Evolutionary conservation across 441 rosid genomes (phyloP), one percentile per base, ranked within the genome.

Genomic region (Croton setiger): DNA sequence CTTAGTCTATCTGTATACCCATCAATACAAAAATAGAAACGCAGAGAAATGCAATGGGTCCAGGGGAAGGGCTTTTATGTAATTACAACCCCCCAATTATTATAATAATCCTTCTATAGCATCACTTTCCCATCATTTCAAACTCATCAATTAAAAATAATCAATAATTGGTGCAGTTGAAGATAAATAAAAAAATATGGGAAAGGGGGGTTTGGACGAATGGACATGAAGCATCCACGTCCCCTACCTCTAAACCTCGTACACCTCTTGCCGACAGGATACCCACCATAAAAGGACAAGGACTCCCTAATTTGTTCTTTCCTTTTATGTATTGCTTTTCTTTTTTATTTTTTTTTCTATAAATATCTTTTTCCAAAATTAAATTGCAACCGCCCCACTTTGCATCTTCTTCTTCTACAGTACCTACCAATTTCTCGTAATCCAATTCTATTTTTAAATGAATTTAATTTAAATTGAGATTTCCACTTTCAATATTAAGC

Each of bases 171-270:
- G 72, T 39, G 54, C 51, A 2, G 58, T 53, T 45, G 68, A 47
- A 47, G 17, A 0, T 7, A 27, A 10, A 51, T 37, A 27, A 52
- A 68, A 69, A 36, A 37, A 64, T 33, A 55, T 4, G 37, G 14
- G 1, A 11, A 35, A 57, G 20, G 44, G 48, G 44, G 44, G 67
- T 72, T 77, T 74, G 71, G 15, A 62, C 20, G 76, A 71, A 75
- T 80, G 96, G 94, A 77, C 65, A 64, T 51, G 56, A 79, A 73
- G 77, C 78, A 73, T 67, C 92, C 94, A 88, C 97, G 89, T 83
- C 79, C 82, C 83, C 78, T 48, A 64, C 51, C 78, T 63, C 51
- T 70, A 72, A 84, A 88, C 97, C 94, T 88, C 94, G 94, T 90
- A 90, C 94, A 47, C 77, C 63, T 63, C 74, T 75, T 85, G 91